phyloP scores from a whole-genome alignment of 2,329 filamentous ascomycete genomes.

The Periglandula ipomoeae region DNA sequence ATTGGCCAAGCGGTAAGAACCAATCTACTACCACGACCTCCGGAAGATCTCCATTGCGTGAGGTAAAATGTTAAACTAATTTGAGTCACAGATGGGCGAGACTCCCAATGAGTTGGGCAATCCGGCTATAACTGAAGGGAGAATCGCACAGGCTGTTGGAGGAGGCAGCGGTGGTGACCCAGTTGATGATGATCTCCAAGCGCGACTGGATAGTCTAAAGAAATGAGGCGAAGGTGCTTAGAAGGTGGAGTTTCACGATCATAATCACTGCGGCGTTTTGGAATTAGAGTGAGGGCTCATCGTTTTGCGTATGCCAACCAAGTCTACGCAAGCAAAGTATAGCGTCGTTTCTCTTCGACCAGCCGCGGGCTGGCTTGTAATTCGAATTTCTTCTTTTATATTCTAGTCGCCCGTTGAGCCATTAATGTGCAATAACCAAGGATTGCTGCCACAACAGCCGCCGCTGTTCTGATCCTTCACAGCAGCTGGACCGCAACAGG shows the following conservation, averaged over 20 bases:
- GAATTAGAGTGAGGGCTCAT: neutral
- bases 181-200: conserved; percentile 89
- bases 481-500: no score
- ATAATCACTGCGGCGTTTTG: neutral
- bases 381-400: neutral
- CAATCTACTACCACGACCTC: no score
- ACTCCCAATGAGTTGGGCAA: conserved; percentile 79
- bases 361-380: neutral
- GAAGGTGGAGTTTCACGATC: neutral
- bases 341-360: neutral
- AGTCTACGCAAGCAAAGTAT: neutral
- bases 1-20: conserved; percentile 71
- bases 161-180: conserved; percentile 43
- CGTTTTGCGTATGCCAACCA: neutral
- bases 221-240: conserved; percentile 25
- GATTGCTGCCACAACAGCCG: no score
- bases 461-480: no score
- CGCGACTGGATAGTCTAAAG: conserved; percentile 79
- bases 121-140: conserved; percentile 60
- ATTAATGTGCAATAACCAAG: no score
- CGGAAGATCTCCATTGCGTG: no score
- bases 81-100: conserved; percentile 64
- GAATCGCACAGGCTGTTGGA: conserved; percentile 80
- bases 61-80: conserved; percentile 3
- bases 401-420: no score